Base-by-base conservation (phyloP, 2,329 filamentous ascomycete genomes). In the Alternaria sp. region DNA sequence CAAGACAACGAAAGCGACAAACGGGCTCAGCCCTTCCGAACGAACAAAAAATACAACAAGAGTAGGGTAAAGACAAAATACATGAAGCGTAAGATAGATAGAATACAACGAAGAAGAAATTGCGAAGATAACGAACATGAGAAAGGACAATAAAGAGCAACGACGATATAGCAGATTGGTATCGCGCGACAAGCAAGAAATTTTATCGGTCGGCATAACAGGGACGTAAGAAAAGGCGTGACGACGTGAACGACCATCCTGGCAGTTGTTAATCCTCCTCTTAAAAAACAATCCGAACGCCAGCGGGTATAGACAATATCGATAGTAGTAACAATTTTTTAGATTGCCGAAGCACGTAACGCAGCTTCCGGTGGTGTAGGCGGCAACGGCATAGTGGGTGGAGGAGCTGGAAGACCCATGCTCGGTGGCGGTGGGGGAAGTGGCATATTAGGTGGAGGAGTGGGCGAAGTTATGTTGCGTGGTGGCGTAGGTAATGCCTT, bases 401-500 rank as follows among this genome's bases (percentile, higher is more conserved):
- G 66, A 11, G 58, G 56, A 7, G 53, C 30, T 3, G 56, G 57
- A n/a, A 63, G 53, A 22, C 57, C 36, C 52, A 58, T 59, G 48
- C 30, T 59, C 9, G 44, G 60, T 34, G 59, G 62, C 5, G 59
- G 59, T 8, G 55, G 39, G 9, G 66, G 68, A 4, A 65, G 64
- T 30, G 66, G 61, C 59, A 64, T 62, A 7, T 44, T 63, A 4
- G 66, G 64, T 16, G 67, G 64, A 9, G 59, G 66, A 22, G 52
- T 59, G 6, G 61, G 58, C 12, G 58, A 52, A 9, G 58, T 51
- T 28, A 61, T 48, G 43, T 61, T 64, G 11, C 69, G 69, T 7
- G 79, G 79, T 38, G 76, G 75, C 11, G 72, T 62, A n/a, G 81
- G 81, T 22, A 83, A 65, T n/a, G 81, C 81, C 66, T 80, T 78